Base-by-base conservation (phyloP, 768 basidiomycete species). In the Leccinellum albellum region DNA sequence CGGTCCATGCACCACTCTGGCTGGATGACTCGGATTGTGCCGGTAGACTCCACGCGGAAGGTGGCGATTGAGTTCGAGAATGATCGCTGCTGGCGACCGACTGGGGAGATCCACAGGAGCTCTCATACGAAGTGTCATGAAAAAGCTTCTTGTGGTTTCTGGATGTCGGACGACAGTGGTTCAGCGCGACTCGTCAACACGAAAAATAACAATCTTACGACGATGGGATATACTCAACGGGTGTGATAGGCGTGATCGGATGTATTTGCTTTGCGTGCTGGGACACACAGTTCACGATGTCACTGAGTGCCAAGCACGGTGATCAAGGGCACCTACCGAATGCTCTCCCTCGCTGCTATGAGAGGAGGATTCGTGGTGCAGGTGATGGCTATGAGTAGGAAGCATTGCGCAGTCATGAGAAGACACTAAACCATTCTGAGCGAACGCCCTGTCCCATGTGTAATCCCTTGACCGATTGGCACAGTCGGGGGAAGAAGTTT, bases 31-130 rank as follows among this genome's bases (percentile, higher is more conserved):
- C 55, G 69, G 78, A 53, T 63, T 72, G 59, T 57, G 71, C 20
- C 71, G 74, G 33, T 73, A 79, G 56, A 74, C 73, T 46, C 75
- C 72, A 63, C 64, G 67, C 72, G 17, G 79, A 76, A 35, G 79
- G 78, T 45, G 77, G 76, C 21, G 83, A 78, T 56, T 74, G 71
- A n/a, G 66, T 68, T 21, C 81, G 78, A n/a, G 82, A 79, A 50
- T 77, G 73, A 51, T 78, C 77, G 62, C 79, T 81, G 61, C 75
- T 73, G 54, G 65, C 57, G 51, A 74, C 63, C 61, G 71, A 70
- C 64, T 64, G 65, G 44, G 70, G 67, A 20, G 70, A 72, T 47
- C 59, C 63, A 58, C 66, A 69, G 31, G 70, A 60, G 50, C 67
- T 64, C 53, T 67, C 72, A 40, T 61, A 58, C 47, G 72, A 68